phyloP scores from a whole-genome alignment of 371 early-diverging fungal genomes.

The Mortierella sp. region DNA sequence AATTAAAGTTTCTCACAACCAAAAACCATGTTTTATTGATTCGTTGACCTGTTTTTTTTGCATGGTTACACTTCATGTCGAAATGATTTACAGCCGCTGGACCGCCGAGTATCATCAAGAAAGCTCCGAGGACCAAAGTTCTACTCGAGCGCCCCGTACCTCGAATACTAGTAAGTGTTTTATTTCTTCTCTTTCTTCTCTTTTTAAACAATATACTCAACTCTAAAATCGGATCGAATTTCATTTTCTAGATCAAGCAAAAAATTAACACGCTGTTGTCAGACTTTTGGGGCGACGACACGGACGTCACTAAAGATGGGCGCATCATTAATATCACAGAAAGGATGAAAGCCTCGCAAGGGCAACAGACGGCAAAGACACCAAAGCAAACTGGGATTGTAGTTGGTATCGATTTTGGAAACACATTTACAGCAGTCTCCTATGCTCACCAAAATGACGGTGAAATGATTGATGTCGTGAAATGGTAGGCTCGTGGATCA shows the following conservation, averaged over 20 bases:
- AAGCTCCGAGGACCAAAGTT: constrained; percentile 36
- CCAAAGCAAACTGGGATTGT: constrained; percentile 39
- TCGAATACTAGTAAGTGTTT: constrained; percentile 32
- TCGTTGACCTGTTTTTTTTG: not conserved
- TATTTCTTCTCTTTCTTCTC: not conserved
- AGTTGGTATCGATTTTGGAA: constrained; percentile 56
- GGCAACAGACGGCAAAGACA: not conserved
- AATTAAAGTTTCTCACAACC: not conserved
- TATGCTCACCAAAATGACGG: constrained; percentile 54
- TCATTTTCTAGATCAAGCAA: constrained; percentile 29
- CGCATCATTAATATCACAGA: constrained; percentile 12
- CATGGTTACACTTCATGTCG: no score
- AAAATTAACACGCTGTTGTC: constrained; percentile 44
- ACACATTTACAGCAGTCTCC: constrained; percentile 53
- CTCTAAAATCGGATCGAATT: no score
- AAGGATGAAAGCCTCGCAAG: not conserved
- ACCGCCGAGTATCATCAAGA: constrained; percentile 50
- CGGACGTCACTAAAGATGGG: constrained; percentile 48
- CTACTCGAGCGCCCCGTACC: constrained; percentile 50
- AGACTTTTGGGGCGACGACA: constrained; percentile 53
- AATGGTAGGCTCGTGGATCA: constrained; percentile 25
- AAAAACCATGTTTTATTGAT: not conserved
- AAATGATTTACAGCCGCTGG: constrained; percentile 32
- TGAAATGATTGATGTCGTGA: constrained; percentile 55
- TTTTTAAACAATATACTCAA: not conserved